phyloP scores from a whole-genome alignment of 1,284 basidiomycete genomes.

The Rhodotorula sp. region DNA sequence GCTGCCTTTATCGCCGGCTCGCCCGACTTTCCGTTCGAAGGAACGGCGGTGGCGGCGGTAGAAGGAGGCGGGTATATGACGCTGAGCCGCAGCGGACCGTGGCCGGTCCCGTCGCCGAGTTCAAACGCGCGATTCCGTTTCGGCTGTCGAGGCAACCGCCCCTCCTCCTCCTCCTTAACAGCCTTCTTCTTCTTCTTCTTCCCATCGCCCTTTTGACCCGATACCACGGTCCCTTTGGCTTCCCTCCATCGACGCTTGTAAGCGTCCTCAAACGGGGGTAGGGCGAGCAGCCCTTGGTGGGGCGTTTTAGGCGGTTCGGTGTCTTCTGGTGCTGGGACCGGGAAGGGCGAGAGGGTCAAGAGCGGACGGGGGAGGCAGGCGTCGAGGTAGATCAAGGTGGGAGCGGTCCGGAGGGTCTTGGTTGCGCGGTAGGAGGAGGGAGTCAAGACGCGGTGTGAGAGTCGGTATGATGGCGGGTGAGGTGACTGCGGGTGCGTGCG shows the following conservation, averaged over 20 bases:
- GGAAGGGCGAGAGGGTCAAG: neutral
- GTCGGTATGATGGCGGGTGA: neutral
- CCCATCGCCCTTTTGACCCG: neutral
- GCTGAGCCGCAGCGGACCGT: neutral
- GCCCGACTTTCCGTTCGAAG: neutral
- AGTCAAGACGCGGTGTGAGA: neutral
- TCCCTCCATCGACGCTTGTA: neutral
- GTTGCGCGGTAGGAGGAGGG: neutral
- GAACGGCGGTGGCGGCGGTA: no score
- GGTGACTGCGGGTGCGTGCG: neutral
- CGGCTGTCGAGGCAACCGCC: constrained; percentile 2
- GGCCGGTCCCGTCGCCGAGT: neutral
- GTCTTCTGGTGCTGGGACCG: neutral
- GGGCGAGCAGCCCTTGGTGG: constrained; percentile 10
- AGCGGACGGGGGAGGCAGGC: constrained; percentile 14
- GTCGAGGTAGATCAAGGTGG: constrained; percentile 27
- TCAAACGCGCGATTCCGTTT: neutral
- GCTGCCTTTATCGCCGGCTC: neutral
- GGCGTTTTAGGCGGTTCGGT: constrained; percentile 1
- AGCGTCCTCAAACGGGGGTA: constrained; percentile 5
- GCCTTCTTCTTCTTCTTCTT: neutral
- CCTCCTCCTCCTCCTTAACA: constrained; percentile 1
- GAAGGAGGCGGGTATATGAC: neutral
- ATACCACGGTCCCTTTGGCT: no score
- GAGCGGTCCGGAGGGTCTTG: neutral